phyloP scores from a whole-genome alignment of 2,329 filamentous ascomycete genomes.

The Stagonosporopsis vannaccii region DNA sequence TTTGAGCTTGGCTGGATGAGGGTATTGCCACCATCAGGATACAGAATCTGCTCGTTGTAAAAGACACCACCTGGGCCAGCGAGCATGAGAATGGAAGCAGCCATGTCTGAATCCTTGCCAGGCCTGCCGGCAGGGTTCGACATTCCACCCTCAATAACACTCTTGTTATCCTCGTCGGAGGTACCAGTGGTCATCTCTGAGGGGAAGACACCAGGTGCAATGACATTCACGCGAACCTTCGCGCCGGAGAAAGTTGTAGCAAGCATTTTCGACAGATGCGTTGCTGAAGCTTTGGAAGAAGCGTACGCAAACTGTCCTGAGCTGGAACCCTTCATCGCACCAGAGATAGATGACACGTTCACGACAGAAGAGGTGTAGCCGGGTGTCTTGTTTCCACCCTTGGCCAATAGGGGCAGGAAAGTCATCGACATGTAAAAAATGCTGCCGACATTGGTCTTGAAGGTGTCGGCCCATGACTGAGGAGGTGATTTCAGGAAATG shows the following conservation, averaged over 20 bases:
- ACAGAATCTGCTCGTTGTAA: slow-evolving; percentile 62
- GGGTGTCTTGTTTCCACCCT: slow-evolving; percentile 55
- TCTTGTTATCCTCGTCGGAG: slow-evolving; percentile 58
- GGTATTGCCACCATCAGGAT: slow-evolving; percentile 55
- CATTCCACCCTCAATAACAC: slow-evolving; percentile 50
- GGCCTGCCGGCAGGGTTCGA: slow-evolving; percentile 53
- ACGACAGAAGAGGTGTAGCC: slow-evolving; percentile 61
- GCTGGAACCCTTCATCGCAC: slow-evolving; percentile 57
- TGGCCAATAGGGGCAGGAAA: slow-evolving; percentile 62
- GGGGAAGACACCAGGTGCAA: slow-evolving; percentile 56
- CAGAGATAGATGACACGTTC: slow-evolving; percentile 62
- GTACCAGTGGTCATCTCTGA: slow-evolving; percentile 58
- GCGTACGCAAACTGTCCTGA: slow-evolving; percentile 63
- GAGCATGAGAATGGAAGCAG: slow-evolving; percentile 59
- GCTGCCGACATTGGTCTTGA: slow-evolving; percentile 60
- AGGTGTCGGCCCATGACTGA: slow-evolving; percentile 58
- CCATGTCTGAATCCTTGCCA: slow-evolving; percentile 54
- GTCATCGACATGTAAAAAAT: slow-evolving; percentile 63
- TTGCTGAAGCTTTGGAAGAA: slow-evolving; percentile 58
- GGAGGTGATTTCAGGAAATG: slow-evolving; percentile 59
- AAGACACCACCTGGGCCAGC: slow-evolving; percentile 60
- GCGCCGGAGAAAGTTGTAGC: slow-evolving; percentile 54
- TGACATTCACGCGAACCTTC: slow-evolving; percentile 54
- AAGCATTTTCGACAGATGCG: slow-evolving; percentile 56
- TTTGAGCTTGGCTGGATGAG: slow-evolving; percentile 22